phyloP scores from a whole-genome alignment of 2,329 filamentous ascomycete genomes.

The Thyridium curvatum region DNA sequence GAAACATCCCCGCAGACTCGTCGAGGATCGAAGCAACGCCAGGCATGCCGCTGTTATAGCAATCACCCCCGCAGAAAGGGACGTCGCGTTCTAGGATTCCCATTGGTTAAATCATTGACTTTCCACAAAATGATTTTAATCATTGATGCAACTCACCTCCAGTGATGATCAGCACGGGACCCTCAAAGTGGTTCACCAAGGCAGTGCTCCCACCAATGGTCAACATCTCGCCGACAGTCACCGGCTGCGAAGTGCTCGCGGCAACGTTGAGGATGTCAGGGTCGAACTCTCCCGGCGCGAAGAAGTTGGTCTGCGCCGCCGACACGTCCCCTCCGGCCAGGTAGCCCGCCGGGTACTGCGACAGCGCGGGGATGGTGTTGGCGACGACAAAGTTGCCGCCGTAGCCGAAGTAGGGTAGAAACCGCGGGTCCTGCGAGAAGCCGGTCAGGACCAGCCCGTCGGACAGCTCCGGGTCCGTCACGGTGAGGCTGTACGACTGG shows the following conservation, averaged over 20 bases:
- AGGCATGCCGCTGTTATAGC: constrained; percentile 34
- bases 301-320: constrained; percentile 46
- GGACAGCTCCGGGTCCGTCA: constrained; percentile 42
- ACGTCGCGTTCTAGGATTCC: constrained; percentile 36
- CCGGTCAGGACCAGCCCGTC: constrained; percentile 56
- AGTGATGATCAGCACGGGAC: constrained; percentile 53
- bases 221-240: constrained; percentile 51
- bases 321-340: constrained; percentile 37
- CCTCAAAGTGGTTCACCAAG: constrained; percentile 33
- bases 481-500: constrained; percentile 41
- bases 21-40: constrained; percentile 35
- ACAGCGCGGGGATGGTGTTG: constrained; percentile 17
- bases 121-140: not conserved
- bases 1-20: constrained; percentile 31
- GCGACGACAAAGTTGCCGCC: constrained; percentile 42
- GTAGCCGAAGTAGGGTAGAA: constrained; percentile 33
- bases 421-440: constrained; percentile 43
- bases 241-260: constrained; percentile 45
- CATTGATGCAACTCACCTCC: constrained; percentile 30
- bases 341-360: constrained; percentile 42
- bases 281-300: constrained; percentile 48
- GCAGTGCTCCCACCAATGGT: constrained; percentile 38
- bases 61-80: constrained; percentile 59
- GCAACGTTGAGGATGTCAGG: constrained; percentile 40
- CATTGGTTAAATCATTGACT: no score